Evolutionary conservation across 1,284 basidiomycete genomes (phyloP).

Genomic region (Kwoniella shivajii): DNA sequence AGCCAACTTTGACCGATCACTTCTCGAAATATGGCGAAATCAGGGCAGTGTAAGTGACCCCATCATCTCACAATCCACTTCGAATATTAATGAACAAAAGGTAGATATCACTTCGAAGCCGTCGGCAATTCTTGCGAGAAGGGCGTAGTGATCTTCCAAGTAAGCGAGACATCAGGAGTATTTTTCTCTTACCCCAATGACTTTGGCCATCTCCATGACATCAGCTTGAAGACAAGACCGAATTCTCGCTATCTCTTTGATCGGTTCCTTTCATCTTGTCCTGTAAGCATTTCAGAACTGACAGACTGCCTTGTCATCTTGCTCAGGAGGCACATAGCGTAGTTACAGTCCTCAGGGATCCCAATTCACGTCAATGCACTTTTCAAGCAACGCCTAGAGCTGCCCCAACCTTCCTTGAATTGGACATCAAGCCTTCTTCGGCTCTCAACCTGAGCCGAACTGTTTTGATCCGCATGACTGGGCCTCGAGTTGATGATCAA

Average conservation of each 20-base stretch:
- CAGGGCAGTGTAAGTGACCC: constrained; percentile 26
- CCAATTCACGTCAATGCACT: constrained; percentile 8
- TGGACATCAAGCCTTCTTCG: constrained; percentile 16
- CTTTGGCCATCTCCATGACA: neutral
- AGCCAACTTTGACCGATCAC: constrained; percentile 24
- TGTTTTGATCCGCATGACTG: constrained; percentile 35
- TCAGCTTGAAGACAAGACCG: neutral
- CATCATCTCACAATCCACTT: neutral
- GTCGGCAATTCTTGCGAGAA: constrained; percentile 19
- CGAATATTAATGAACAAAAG: neutral
- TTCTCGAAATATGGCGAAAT: constrained; percentile 36
- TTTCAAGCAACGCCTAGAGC: constrained; percentile 16
- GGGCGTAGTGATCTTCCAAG: constrained; percentile 37
- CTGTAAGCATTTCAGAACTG: no score
- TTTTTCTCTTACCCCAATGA: no score
- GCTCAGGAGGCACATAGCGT: constrained; percentile 23
- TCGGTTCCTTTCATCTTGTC: no score
- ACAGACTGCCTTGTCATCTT: no score
- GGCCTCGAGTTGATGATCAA: constrained; percentile 25
- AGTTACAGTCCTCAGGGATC: constrained; percentile 27
- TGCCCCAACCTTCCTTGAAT: constrained; percentile 1
- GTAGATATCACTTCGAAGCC: constrained; percentile 21
- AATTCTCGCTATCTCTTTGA: neutral
- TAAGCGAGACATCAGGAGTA: no score
- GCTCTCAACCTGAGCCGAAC: constrained; percentile 8